Evolutionary conservation across 164 flowering plant species (phyloP), one percentile per base, ranked within the genome.

Genomic region (Protea cynaroides): DNA sequence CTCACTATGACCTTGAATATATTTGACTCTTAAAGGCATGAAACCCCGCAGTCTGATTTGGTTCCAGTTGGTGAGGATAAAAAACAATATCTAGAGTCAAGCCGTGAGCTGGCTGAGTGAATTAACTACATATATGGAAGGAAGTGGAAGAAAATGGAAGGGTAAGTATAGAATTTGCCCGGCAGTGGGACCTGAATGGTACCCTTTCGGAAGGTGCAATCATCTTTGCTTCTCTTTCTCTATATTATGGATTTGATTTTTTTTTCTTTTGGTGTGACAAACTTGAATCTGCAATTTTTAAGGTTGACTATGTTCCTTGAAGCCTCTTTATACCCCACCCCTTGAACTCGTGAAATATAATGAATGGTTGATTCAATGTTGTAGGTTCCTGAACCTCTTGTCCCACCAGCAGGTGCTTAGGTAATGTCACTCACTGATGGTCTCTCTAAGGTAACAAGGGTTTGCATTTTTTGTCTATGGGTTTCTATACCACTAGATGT

Each of bases 1-100:
- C 34, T 22, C 54, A 58, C 38, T 62, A 21, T 46, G 59, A 47
- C 38, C 49, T 44, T 77, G 61, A n/a, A 67, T 50, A 58, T 49
- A 40, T 67, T 69, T 68, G 61, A 72, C 76, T 73, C 78, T 81
- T 56, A 78, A 63, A 37, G 56, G 68, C 69, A 64, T 82, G 72
- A 52, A 54, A 80, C n/a, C n/a, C 64, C 84, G 90, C 86, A 89
- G 99, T 81, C 93, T 65, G 97, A 94, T 66, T 80, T 85, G 75
- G 97, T 94, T 54, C 96, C 97, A 34, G 96, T 94, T 69, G 97
- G 97, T 58, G 96, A 88, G 72, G 97, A 94, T 77, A 96, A 94
- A 80, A 88, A 86, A 71, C 99, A 91, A 75, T 97, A 91, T 76
- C 68, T 94, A 56, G 99, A 94, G 72, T 72, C 91, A 77, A 88